Conservation (phyloP, 345 rosid species). For the Iberis pinnata region DNA sequence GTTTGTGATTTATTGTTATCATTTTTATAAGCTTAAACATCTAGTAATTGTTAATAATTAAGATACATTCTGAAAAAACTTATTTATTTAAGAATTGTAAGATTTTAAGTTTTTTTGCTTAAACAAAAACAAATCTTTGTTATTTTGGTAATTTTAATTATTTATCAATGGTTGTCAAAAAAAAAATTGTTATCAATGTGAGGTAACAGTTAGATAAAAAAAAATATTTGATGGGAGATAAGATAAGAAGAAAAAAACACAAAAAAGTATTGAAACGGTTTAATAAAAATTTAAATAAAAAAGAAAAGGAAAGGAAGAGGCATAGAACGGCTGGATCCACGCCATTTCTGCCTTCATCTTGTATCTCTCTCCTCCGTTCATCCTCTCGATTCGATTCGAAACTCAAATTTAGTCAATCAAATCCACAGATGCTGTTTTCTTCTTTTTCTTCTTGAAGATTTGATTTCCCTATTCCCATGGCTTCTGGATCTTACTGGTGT, state of each 20-base stretch:
- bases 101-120: too few species aligned
- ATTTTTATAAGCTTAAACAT: too few species aligned
- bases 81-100: too few species aligned
- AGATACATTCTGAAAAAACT: too few species aligned
- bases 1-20: too few species aligned
- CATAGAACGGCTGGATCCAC: constrained; percentile 12
- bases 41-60: too few species aligned
- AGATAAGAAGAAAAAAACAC: not conserved
- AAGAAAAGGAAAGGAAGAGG: not conserved
- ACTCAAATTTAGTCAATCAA: not conserved
- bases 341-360: not conserved
- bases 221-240: not conserved
- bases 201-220: not conserved
- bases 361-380: constrained; percentile 3
- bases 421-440: constrained; percentile 12
- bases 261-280: not conserved
- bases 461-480: constrained; percentile 32
- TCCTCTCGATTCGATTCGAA: not conserved
- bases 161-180: not conserved
- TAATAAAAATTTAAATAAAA: not conserved
- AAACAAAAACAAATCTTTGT: too few species aligned
- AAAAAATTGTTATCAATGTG: not conserved
- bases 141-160: not conserved
- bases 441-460: not conserved
- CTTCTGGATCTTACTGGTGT: constrained; percentile 80